Evolutionary conservation across 2,329 filamentous ascomycete species (phyloP), one percentile per base, ranked within the genome.

Genomic region (Amesomyces nigricolor): DNA sequence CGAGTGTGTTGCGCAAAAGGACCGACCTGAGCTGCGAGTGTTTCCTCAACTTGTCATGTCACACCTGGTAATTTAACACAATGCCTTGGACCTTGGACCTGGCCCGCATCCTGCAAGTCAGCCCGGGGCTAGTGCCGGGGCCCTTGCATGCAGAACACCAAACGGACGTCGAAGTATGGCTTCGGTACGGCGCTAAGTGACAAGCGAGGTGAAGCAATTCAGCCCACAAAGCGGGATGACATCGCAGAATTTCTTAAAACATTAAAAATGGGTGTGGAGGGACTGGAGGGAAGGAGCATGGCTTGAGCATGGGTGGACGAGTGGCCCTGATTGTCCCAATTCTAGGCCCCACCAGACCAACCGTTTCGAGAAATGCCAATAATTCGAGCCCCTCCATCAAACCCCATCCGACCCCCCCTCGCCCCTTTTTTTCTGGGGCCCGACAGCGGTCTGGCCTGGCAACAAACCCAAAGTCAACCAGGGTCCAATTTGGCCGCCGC

Each of bases 321-420:
- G 49, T 39, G 58, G 51, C 26, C 43, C 49, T 40, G 51, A 47
- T 51, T 26, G 49, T 53, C 4, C 46, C 43, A 48, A 53, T 52
- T 54, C 51, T 45, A n/a, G 42, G 53, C 38, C 51, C 60, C 62
- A 58, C 58, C 53, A 54, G 30, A 48, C 52, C 55, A 47, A 42
- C 56, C 47, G 39, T 51, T 48, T 43, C 30, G 54, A 55, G 54
- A 26, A 26, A 42, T 57, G 50, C 35, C 45, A 57, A 60, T 57
- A 63, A 62, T 62, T 56, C 60, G 58, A 60, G 53, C 62, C 60
- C 60, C 60, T 60, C 62, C 57, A 62, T 63, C 40, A 40, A 49
- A 38, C 50, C 47, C 40, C 32, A 26, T 26, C 22, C 22, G 22
- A 26, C 22, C 22, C 22, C 22, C 46, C 52, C 22, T 45, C 35